phyloP scores from a whole-genome alignment of 2,329 filamentous ascomycete genomes.

The Penicillium occitanis region DNA sequence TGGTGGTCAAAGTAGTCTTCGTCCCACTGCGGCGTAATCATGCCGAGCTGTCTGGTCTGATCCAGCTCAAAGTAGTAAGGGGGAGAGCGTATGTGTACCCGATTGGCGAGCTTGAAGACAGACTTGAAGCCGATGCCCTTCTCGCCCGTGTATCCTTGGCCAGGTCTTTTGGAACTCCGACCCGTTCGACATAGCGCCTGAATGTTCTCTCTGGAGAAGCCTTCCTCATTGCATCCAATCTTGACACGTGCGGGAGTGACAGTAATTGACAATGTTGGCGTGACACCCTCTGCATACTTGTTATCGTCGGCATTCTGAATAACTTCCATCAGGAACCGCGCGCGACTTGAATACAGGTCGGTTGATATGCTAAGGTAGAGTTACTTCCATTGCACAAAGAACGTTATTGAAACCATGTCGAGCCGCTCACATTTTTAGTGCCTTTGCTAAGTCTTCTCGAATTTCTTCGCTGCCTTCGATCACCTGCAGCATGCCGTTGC shows the following conservation, averaged over 20 bases:
- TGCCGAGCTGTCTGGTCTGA: slow-evolving; percentile 18
- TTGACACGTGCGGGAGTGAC: not conserved
- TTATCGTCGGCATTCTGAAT: slow-evolving; percentile 33
- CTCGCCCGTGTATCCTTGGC: slow-evolving; percentile 28
- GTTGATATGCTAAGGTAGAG: slow-evolving; percentile 16
- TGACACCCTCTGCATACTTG: slow-evolving; percentile 26
- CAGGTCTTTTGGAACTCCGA: slow-evolving; percentile 18
- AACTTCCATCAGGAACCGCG: slow-evolving; percentile 27
- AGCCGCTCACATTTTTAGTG: not conserved
- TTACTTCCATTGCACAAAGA: slow-evolving; percentile 10
- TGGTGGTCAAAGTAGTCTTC: slow-evolving; percentile 16
- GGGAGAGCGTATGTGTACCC: slow-evolving; percentile 19
- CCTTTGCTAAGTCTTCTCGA: not conserved
- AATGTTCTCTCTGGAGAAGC: not conserved
- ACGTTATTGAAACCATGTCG: not conserved
- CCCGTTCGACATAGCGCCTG: slow-evolving; percentile 12
- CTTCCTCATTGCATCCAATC: not conserved
- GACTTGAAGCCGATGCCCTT: slow-evolving; percentile 36
- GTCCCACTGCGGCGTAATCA: slow-evolving; percentile 20
- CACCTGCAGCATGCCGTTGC: not conserved
- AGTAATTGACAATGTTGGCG: slow-evolving; percentile 15
- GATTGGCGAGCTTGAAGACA: slow-evolving; percentile 29
- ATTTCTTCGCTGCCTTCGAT: not conserved
- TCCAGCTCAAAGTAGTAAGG: slow-evolving; percentile 20
- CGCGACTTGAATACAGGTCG: slow-evolving; percentile 18